Evolutionary conservation across 208 protist genomes (phyloP).

Genomic region (Wallacemonas collosoma): DNA sequence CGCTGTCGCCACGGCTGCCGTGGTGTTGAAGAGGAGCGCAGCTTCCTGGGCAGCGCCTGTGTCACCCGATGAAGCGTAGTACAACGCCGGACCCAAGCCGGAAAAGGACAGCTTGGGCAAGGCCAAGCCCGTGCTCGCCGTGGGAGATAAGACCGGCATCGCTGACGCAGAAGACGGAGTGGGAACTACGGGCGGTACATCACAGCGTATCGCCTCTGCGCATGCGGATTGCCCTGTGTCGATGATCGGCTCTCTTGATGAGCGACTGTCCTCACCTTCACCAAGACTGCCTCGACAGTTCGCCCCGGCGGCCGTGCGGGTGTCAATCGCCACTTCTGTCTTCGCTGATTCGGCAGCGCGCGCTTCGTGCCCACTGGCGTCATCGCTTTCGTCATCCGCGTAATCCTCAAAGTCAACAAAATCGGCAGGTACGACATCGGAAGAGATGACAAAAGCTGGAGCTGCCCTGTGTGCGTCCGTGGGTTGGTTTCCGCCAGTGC

Average conservation of each 20-base stretch:
- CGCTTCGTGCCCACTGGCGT: not conserved
- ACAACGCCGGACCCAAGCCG: constrained; percentile 8
- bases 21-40: constrained; percentile 8
- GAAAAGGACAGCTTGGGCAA: constrained; percentile 20
- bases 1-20: not conserved
- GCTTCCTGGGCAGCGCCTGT: constrained; percentile 18
- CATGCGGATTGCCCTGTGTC: too few species aligned
- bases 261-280: too few species aligned
- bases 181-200: too few species aligned
- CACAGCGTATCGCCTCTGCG: too few species aligned
- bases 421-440: constrained; percentile 15
- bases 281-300: too few species aligned
- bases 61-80: constrained; percentile 22
- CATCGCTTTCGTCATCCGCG: constrained; percentile 2
- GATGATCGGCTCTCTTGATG: too few species aligned
- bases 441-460: not conserved
- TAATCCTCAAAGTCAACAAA: constrained; percentile 41
- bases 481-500: too few species aligned
- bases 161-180: too few species aligned
- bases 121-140: not conserved
- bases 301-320: too few species aligned
- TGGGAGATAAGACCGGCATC: not conserved
- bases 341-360: not conserved
- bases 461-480: not conserved
- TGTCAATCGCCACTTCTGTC: not conserved